Evolutionary conservation across 2,329 filamentous ascomycete genomes (phyloP), one percentile per base, ranked within the genome.

Genomic region (Alternaria brassicicola): DNA sequence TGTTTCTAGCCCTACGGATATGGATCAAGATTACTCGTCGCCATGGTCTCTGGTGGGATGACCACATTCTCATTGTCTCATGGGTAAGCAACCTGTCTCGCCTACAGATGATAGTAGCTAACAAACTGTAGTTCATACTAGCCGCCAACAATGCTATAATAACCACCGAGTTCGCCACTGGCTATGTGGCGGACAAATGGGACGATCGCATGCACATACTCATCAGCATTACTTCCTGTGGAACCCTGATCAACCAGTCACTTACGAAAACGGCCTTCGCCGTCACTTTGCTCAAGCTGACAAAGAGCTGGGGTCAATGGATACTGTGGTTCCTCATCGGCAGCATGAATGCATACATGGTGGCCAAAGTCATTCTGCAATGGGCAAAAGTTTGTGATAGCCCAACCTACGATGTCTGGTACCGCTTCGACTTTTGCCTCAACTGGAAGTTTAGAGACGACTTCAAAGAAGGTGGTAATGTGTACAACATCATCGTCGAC

Each of bases 401-500:
- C 35, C 31, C 62, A 0, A 74, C 72, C 47, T 83, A 84, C 64
- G 71, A 83, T 15, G 75, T 79, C n/a, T 82, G 74, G 73, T 84
- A 82, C 51, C 74, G 82, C 15, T 69, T 84, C 12, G 73, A 82
- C 54, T 78, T 83, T 49, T 83, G 81, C 55, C 57, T 85, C 12
- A 64, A 74, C 10, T 69, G 70, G 51, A 65, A 64, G 2, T 79
- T 80, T 25, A 75, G 78, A 3, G 62, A 79, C 10, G 66, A 79
- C 35, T 82, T 83, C 63, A 84, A 84, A 59, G 79, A 82, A 52
- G 81, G 80, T 8, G 83, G 83, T 31, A 84, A 84, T 60, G 81
- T 82, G 5, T 84, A 83, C 68, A 84, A 84, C 66, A 81, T 84
- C 54, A 73, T 84, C 26, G 84, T 84, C 80, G 83, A 85, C 57